A percentile compares a stretch with the other conserved stretches of the same genome.
These are phyloP conservation scores for Rhododendron henanense DNA, from an alignment of 148 eudicot genomes.

Conservation along the genomic window DNA sequence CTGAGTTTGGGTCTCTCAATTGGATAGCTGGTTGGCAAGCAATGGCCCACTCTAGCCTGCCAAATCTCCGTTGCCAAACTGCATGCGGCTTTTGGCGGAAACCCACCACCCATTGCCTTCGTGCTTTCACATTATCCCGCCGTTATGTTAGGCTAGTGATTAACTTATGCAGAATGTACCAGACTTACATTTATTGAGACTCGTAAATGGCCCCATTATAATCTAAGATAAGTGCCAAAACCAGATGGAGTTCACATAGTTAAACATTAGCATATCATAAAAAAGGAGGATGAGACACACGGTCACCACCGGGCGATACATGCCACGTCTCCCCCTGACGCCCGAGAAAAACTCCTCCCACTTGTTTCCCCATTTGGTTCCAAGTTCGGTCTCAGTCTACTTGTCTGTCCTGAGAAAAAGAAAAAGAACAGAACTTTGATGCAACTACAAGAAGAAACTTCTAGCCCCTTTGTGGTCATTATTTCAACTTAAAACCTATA, in stretches of 20 bases:
- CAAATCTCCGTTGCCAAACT: too few relatives aligned
- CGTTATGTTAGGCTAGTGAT: too few relatives aligned
- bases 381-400: constrained; percentile 96
- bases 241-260: background rate
- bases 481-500: background rate
- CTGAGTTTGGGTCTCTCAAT: too few relatives aligned
- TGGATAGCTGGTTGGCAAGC: too few relatives aligned
- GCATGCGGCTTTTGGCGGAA: too few relatives aligned
- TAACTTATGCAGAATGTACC: background rate
- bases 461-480: background rate
- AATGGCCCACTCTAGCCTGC: too few relatives aligned
- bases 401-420: constrained; percentile 78
- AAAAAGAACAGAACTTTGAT: background rate
- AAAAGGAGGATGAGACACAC: constrained; percentile 36
- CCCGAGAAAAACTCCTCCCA: constrained; percentile 95
- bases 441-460: background rate
- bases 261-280: background rate
- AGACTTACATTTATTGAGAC: background rate
- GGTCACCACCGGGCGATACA: constrained; percentile 67
- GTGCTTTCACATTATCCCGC: too few relatives aligned
- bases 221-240: background rate
- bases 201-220: background rate
- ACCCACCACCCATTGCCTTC: too few relatives aligned
- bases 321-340: constrained; percentile 99
- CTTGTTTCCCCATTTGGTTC: constrained; percentile 98